phyloP scores from a whole-genome alignment of 805 yeast genomes.

The Sugiyamaella smithiae region DNA sequence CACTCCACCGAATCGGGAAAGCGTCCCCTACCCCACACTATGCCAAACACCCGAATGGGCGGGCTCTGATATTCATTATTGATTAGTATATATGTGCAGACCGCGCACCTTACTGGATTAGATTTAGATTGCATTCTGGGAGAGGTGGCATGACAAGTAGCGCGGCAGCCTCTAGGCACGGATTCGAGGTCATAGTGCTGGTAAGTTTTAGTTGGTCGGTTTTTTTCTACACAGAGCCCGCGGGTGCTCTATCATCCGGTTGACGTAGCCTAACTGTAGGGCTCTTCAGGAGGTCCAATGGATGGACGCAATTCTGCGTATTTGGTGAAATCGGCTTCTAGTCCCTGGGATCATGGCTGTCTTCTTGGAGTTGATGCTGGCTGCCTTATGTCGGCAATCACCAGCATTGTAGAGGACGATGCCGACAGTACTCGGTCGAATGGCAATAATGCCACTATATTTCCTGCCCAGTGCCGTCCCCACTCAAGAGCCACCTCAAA shows the following conservation, averaged over 20 bases:
- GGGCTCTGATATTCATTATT: too few species aligned
- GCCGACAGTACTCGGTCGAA: background rate
- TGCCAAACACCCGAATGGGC: too few species aligned
- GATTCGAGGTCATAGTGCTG: slow-evolving; percentile 30
- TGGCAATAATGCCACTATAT: background rate
- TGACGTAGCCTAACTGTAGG: slow-evolving; percentile 36
- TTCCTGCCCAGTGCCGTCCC: slow-evolving; percentile 6
- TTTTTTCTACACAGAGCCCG: background rate
- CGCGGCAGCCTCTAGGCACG: slow-evolving; percentile 6
- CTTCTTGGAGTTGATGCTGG: slow-evolving; percentile 78
- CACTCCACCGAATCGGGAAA: background rate
- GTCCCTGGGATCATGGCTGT: slow-evolving; percentile 43
- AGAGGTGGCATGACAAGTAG: too few species aligned
- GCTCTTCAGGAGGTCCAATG: slow-evolving; percentile 83
- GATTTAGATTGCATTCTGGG: too few species aligned
- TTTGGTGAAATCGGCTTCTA: slow-evolving; percentile 54
- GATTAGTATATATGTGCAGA: too few species aligned
- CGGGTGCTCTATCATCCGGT: too few species aligned
- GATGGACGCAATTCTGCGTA: slow-evolving; percentile 69
- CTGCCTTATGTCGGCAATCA: slow-evolving; percentile 57
- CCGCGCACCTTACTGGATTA: too few species aligned
- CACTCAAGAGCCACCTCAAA: slow-evolving; percentile 4
- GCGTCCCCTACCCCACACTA: background rate
- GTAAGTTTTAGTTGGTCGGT: slow-evolving; percentile 22
- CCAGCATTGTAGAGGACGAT: slow-evolving; percentile 38